Base-by-base conservation (phyloP, 108 stramenopile genomes). In the Cyclotella kingstonii region DNA sequence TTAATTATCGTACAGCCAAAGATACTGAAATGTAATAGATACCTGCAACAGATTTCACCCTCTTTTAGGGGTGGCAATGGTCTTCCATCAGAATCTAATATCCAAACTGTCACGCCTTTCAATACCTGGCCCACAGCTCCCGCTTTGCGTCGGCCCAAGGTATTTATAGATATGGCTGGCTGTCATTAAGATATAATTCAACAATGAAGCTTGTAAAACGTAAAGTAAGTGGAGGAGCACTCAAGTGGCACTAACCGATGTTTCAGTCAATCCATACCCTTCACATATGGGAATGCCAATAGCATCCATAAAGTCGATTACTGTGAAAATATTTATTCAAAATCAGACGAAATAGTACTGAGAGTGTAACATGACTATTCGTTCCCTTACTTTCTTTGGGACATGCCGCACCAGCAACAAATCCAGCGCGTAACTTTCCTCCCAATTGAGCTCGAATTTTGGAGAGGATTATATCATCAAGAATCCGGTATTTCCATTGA, bases 181-280 rank as follows among this genome's bases (percentile, higher is more conserved):
- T 56, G 23, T 35, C 1, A 3, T 3, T 22, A 22, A 11, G 2
- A 46, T 11, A 1, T 46, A 18, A 3, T 22, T 22, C 45, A 46
- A 22, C 2, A 41, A 19, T 21, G 19, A 54, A 54, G 53, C 2
- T 1, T 36, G 53, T 0, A 10, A 38, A 6, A 38, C 10, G 17
- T 38, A 3, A 7, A 38, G 21, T 28, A 9, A 54, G n/a, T n/a
- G n/a, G n/a, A n/a, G n/a, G n/a, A n/a, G n/a, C n/a, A n/a, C n/a
- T n/a, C n/a, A n/a, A n/a, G n/a, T n/a, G n/a, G n/a, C n/a, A 8
- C 55, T 56, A 28, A 56, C 55, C 55, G 84, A 81, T 8, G 97
- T 98, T 63, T 98, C 97, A 3, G 95, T 96, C 36, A 98, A 65
- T 14, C 97, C 97, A 56, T 95, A 95, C 3, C 95, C 95, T 56